Evolutionary conservation across 2,329 filamentous ascomycete species (phyloP).

Genomic region (Trichoderma hamatum): DNA sequence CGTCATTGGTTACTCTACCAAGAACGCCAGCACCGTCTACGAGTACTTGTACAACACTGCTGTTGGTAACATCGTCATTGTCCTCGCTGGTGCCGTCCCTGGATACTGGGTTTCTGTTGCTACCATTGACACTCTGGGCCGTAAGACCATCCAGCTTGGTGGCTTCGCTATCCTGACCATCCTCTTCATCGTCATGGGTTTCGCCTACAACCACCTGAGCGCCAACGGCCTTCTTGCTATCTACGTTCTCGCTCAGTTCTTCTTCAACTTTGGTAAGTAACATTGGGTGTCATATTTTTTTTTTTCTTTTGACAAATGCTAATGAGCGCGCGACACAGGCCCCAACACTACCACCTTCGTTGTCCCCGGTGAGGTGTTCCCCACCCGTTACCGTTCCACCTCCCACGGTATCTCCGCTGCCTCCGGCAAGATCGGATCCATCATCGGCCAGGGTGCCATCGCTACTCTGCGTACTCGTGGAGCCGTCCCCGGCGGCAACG

Average conservation of each 20-base stretch:
- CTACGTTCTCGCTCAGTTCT: slow-evolving; percentile 61
- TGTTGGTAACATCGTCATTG: slow-evolving; percentile 76
- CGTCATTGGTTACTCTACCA: slow-evolving; percentile 69
- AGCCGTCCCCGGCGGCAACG: slow-evolving; percentile 44
- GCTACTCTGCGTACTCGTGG: slow-evolving; percentile 54
- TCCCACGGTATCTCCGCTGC: slow-evolving; percentile 62
- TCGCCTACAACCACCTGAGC: slow-evolving; percentile 59
- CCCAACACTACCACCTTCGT: slow-evolving; percentile 62
- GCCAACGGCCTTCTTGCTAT: slow-evolving; percentile 57
- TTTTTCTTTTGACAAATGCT: neutral
- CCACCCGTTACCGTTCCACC: slow-evolving; percentile 59
- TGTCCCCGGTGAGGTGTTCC: slow-evolving; percentile 60
- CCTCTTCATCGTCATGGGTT: slow-evolving; percentile 65
- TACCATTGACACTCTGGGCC: slow-evolving; percentile 72
- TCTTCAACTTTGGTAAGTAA: slow-evolving; percentile 58
- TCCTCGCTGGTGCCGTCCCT: slow-evolving; percentile 76
- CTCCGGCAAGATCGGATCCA: slow-evolving; percentile 58
- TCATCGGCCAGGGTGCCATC: slow-evolving; percentile 61
- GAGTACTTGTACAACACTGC: slow-evolving; percentile 72
- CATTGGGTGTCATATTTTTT: neutral
- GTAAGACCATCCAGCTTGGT: slow-evolving; percentile 74
- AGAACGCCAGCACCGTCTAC: slow-evolving; percentile 59
- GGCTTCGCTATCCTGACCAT: slow-evolving; percentile 64
- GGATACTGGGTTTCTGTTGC: slow-evolving; percentile 82
- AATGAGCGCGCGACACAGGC: slow-evolving; percentile 33